These are phyloP conservation scores for Aspergillus asperescens DNA, from an alignment of 495 filamentous ascomycete genomes.

Conservation along the genomic window DNA sequence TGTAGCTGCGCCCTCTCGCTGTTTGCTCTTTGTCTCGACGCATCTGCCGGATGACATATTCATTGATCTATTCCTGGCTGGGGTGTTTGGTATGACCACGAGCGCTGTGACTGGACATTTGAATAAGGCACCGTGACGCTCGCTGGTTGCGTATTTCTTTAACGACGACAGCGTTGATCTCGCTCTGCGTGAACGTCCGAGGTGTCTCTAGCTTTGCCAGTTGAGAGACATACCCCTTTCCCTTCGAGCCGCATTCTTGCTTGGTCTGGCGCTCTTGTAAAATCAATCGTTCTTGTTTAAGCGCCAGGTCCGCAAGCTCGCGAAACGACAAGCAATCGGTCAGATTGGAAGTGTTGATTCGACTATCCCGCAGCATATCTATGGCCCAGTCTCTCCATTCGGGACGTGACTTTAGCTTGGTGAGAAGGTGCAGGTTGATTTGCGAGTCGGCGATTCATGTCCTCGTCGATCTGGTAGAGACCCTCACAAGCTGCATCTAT, in stretches of 20 bases:
- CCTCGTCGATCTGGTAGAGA: constrained; percentile 25
- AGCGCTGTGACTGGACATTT: constrained; percentile 4
- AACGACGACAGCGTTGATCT: constrained; percentile 29
- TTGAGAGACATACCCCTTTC: not conserved
- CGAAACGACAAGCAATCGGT: constrained; percentile 21
- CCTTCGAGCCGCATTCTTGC: not conserved
- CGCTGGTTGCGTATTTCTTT: constrained; percentile 20
- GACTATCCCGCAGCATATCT: constrained; percentile 24
- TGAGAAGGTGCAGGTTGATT: constrained; percentile 27
- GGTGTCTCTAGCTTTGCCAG: not conserved
- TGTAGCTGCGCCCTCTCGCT: constrained; percentile 19
- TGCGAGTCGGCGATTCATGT: constrained; percentile 27
- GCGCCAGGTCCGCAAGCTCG: constrained; percentile 22
- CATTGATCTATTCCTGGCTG: constrained; percentile 32
- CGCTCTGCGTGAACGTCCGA: constrained; percentile 17
- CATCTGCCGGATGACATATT: constrained; percentile 31
- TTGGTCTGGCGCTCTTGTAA: not conserved
- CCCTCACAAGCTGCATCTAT: constrained; percentile 30
- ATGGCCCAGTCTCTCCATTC: constrained; percentile 29
- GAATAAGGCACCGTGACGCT: not conserved
- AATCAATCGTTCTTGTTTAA: constrained; percentile 20
- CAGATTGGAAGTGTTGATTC: constrained; percentile 17
- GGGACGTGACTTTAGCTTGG: constrained; percentile 24
- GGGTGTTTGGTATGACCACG: constrained; percentile 23
- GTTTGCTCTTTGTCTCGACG: constrained; percentile 23